These are phyloP conservation scores for Leishmania arabica DNA, from an alignment of 208 protist genomes.

Conservation along the genomic window DNA sequence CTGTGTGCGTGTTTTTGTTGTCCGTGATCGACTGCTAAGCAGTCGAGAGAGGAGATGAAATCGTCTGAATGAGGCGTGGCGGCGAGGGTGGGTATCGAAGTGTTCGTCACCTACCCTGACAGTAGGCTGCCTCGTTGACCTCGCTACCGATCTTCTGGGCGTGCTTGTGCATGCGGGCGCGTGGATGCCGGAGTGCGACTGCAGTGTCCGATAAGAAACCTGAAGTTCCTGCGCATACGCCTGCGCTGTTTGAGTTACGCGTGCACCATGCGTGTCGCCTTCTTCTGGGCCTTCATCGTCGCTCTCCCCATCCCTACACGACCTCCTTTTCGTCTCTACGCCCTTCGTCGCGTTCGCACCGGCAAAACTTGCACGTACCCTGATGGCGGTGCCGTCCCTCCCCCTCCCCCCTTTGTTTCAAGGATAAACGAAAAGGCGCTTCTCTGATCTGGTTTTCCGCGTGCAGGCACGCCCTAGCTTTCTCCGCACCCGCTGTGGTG, in stretches of 20 bases:
- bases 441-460: not conserved
- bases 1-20: too few species aligned
- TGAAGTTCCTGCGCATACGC: not conserved
- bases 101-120: too few species aligned
- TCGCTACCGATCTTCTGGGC: not conserved
- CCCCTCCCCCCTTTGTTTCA: not conserved
- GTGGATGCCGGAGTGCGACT: not conserved
- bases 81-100: too few species aligned
- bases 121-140: not conserved
- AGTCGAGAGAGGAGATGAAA: too few species aligned
- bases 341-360: not conserved
- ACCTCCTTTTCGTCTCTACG: not conserved
- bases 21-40: too few species aligned
- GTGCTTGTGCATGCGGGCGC: not conserved
- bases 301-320: not conserved
- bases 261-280: not conserved
- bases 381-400: not conserved
- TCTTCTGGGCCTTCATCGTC: not conserved
- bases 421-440: not conserved
- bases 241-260: not conserved
- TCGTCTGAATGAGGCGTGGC: too few species aligned
- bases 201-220: not conserved
- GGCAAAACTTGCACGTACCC: not conserved
- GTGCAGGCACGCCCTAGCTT: not conserved
- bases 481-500: not conserved